Evolutionary conservation across 108 stramenopile species (phyloP).

Genomic region (Aurantiochytrium sp.): DNA sequence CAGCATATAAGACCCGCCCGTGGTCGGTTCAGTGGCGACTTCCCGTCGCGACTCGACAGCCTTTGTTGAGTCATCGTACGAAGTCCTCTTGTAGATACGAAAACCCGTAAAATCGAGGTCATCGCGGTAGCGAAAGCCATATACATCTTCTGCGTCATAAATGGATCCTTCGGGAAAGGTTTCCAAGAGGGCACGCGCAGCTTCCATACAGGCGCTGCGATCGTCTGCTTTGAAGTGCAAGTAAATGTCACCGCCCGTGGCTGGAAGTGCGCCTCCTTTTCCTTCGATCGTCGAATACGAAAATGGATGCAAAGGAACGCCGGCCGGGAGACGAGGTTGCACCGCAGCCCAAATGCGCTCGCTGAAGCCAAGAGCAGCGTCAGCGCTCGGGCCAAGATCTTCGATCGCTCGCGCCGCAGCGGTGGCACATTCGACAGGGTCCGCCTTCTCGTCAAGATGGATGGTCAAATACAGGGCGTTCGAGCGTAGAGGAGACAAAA

Average conservation of each 20-base stretch:
- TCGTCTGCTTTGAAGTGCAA: neutral
- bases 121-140: neutral
- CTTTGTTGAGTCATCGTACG: neutral
- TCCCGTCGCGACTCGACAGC: neutral
- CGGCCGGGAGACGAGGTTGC: neutral
- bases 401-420: neutral
- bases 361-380: neutral
- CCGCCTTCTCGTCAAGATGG: neutral
- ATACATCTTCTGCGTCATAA: neutral
- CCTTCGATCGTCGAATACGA: neutral
- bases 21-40: neutral
- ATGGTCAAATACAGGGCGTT: neutral
- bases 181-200: neutral
- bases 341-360: neutral
- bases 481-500: neutral
- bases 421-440: neutral
- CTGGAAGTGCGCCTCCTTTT: neutral
- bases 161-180: neutral
- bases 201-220: neutral
- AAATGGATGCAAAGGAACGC: neutral
- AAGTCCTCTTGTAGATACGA: neutral
- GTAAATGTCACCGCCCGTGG: slow-evolving; percentile 9
- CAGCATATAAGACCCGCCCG: neutral
- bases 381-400: neutral
- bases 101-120: neutral